Percentiles rank a stretch among this genome's conserved stretches.
phyloP scores from a whole-genome alignment of 257 asterid genomes.

The Voacanga thouarsii region DNA sequence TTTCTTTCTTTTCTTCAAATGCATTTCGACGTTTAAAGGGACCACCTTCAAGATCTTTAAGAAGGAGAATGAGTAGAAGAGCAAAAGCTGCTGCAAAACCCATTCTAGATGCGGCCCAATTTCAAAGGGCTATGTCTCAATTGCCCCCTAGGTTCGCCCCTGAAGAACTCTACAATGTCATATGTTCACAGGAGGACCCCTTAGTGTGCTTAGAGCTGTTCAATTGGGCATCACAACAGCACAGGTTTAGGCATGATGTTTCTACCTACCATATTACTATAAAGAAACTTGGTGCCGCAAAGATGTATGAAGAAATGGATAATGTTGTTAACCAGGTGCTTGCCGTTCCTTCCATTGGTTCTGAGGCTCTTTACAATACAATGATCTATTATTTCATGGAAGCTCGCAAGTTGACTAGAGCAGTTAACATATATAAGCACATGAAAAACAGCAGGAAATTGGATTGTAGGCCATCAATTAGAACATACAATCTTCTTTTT shows the following conservation, averaged over 20 bases:
- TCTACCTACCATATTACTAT: conserved; percentile 57
- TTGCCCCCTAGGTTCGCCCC: conserved; percentile 75
- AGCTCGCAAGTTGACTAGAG: conserved; percentile 73
- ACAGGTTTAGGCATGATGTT: conserved; percentile 68
- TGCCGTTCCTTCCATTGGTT: conserved; percentile 56
- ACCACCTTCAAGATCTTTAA: conserved; percentile 67
- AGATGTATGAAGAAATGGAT: conserved; percentile 85
- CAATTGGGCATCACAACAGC: conserved; percentile 91
- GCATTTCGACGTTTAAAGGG: conserved; percentile 42
- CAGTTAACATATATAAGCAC: conserved; percentile 75
- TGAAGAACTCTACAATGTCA: conserved; percentile 70
- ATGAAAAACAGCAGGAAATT: conserved; percentile 60
- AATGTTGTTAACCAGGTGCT: conserved; percentile 76
- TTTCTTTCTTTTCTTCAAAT: conserved; percentile 44
- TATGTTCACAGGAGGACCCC: conserved; percentile 54
- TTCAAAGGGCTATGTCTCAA: conserved; percentile 43
- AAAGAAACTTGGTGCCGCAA: conserved; percentile 76
- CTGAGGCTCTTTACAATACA: conserved; percentile 69
- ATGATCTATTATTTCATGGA: conserved; percentile 79
- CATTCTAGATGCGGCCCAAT: conserved; percentile 50
- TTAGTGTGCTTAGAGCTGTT: conserved; percentile 79
- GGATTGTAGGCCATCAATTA: conserved; percentile 77
- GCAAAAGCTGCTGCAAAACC: conserved; percentile 70
- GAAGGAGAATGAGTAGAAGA: conserved; percentile 66
- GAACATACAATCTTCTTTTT: conserved; percentile 70